These are phyloP conservation scores for Agrocybe praecox DNA, from an alignment of 768 basidiomycete genomes.

Conservation along the genomic window DNA sequence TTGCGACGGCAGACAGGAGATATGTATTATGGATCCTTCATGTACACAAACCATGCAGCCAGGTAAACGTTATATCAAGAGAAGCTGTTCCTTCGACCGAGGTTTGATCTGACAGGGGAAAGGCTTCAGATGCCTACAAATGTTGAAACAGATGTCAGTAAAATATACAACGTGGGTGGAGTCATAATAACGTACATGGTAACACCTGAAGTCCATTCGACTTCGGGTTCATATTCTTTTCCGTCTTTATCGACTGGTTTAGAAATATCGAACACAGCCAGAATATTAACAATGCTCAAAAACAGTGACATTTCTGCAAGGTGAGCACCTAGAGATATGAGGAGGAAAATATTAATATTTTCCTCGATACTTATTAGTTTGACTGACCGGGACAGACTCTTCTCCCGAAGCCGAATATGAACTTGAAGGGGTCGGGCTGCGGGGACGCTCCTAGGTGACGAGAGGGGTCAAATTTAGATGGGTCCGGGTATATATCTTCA, in stretches of 20 bases:
- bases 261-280: conserved; percentile 34
- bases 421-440: conserved; percentile 28
- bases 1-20: too few relatives aligned
- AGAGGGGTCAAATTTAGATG: conserved; percentile 32
- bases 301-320: conserved; percentile 34
- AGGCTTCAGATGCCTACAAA: conserved; percentile 17
- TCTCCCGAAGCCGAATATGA: conserved; percentile 37
- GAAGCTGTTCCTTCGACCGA: conserved; percentile 6
- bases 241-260: conserved; percentile 32
- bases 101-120: conserved; percentile 20
- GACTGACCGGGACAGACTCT: conserved; percentile 27
- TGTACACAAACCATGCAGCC: too few relatives aligned
- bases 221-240: conserved; percentile 32
- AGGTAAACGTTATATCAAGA: background rate
- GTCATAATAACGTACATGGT: conserved; percentile 15
- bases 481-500: conserved; percentile 35
- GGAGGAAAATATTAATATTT: background rate
- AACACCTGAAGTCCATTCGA: conserved; percentile 28
- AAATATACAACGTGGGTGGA: background rate
- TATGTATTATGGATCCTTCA: too few relatives aligned
- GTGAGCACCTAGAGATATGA: conserved; percentile 16
- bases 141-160: background rate
- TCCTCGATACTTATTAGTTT: background rate
- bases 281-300: conserved; percentile 30
- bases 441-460: conserved; percentile 29